phyloP scores from a whole-genome alignment of 73 alveolate species.

The Symbiodinium pilosum region DNA sequence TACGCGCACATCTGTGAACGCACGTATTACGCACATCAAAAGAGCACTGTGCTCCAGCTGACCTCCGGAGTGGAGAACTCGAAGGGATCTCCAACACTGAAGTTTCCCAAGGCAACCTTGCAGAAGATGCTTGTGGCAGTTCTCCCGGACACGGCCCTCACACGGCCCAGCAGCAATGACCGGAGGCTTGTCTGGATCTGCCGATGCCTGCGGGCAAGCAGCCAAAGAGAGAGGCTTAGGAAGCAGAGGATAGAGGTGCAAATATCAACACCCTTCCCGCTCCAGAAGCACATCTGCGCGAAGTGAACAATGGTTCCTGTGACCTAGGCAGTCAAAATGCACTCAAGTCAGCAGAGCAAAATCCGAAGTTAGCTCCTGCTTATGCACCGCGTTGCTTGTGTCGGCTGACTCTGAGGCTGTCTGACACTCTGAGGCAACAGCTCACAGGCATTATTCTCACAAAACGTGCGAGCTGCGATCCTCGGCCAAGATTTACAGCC shows the following conservation, averaged over 20 bases:
- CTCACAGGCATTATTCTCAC: constrained; percentile 57
- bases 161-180: constrained; percentile 47
- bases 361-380: too few relatives aligned
- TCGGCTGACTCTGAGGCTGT: neutral
- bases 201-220: neutral
- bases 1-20: too few relatives aligned
- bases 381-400: too few relatives aligned
- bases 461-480: constrained; percentile 50
- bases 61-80: constrained; percentile 29
- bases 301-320: constrained; percentile 63
- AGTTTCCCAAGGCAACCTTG: constrained; percentile 87
- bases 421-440: neutral
- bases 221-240: too few relatives aligned
- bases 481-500: neutral
- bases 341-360: too few relatives aligned
- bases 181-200: constrained; percentile 45
- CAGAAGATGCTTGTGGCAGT: neutral
- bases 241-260: too few relatives aligned
- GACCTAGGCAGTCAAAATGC: neutral
- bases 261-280: too few relatives aligned
- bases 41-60: too few relatives aligned
- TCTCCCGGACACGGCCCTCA: too few relatives aligned
- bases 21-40: too few relatives aligned
- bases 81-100: constrained; percentile 65
- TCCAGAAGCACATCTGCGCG: constrained; percentile 92